These are phyloP conservation scores for Exophiala viscosa DNA, from an alignment of 2,329 filamentous ascomycete species.

Conservation along the genomic window DNA sequence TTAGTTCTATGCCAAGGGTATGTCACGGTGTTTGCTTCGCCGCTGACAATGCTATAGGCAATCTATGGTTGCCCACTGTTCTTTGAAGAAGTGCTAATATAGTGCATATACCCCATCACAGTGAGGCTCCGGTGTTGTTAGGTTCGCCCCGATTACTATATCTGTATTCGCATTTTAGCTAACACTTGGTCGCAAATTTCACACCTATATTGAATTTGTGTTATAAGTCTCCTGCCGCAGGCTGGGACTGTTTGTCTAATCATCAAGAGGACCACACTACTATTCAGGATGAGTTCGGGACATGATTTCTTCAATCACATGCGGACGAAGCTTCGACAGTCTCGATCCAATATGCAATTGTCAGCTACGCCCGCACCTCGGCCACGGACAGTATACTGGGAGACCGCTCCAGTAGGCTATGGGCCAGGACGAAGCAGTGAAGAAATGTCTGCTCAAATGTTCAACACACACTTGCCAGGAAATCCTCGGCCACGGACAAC, in stretches of 20 bases:
- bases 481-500: constrained; percentile 13
- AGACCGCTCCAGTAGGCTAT: constrained; percentile 14
- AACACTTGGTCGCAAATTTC: too few relatives aligned
- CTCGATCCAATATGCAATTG: constrained; percentile 10
- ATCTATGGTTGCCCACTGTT: too few relatives aligned
- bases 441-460: too few relatives aligned
- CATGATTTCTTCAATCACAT: constrained; percentile 13
- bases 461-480: too few relatives aligned
- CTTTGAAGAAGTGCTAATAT: background rate
- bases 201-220: too few relatives aligned
- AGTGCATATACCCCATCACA: background rate
- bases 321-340: constrained; percentile 19
- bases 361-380: background rate
- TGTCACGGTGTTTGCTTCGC: too few relatives aligned
- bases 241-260: background rate
- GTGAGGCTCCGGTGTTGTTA: background rate
- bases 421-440: constrained; percentile 6
- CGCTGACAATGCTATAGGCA: too few relatives aligned
- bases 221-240: too few relatives aligned
- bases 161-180: background rate
- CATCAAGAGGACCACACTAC: background rate
- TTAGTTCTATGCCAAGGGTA: too few relatives aligned
- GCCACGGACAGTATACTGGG: constrained; percentile 5
- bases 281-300: constrained; percentile 5
- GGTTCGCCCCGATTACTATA: background rate